phyloP scores from a whole-genome alignment of 257 asterid species.

The Cynanchum wilfordii region DNA sequence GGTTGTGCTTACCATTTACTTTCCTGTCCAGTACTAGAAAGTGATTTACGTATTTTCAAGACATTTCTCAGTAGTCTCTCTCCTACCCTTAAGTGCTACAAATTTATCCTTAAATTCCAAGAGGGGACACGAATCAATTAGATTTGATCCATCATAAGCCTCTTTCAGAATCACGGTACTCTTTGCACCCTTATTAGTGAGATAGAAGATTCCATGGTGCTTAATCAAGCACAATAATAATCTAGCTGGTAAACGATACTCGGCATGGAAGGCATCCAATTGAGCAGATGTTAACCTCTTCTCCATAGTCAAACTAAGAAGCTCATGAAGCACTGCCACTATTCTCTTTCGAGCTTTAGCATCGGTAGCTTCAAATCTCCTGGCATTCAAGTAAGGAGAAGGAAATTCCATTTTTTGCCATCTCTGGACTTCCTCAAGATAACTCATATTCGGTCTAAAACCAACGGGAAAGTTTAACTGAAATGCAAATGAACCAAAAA shows the following conservation, averaged over 20 bases:
- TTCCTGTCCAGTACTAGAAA: not conserved
- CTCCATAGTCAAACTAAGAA: conserved; percentile 84
- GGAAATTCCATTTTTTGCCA: conserved; percentile 98
- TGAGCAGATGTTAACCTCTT: conserved; percentile 80
- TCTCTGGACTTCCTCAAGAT: conserved; percentile 62
- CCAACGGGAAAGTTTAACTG: conserved; percentile 66
- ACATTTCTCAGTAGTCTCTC: conserved; percentile 28
- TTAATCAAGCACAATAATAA: conserved; percentile 74
- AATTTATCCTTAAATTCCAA: conserved; percentile 53
- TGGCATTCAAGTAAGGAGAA: conserved; percentile 87
- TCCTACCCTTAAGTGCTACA: conserved; percentile 58
- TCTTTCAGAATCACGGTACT: conserved; percentile 83
- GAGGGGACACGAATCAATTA: conserved; percentile 61
- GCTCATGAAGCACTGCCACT: conserved; percentile 88
- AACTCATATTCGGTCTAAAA: conserved; percentile 79
- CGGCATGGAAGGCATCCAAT: conserved; percentile 77
- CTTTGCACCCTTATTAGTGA: conserved; percentile 79
- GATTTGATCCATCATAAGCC: conserved; percentile 64
- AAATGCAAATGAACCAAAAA: conserved; percentile 66
- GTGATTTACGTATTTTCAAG: conserved; percentile 8
- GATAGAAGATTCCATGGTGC: conserved; percentile 81
- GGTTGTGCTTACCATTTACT: not conserved
- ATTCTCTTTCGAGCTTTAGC: conserved; percentile 78
- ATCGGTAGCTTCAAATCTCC: conserved; percentile 59
- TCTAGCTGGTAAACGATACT: conserved; percentile 65